phyloP scores from a whole-genome alignment of 495 filamentous ascomycete species.

The Penicillium taxi region DNA sequence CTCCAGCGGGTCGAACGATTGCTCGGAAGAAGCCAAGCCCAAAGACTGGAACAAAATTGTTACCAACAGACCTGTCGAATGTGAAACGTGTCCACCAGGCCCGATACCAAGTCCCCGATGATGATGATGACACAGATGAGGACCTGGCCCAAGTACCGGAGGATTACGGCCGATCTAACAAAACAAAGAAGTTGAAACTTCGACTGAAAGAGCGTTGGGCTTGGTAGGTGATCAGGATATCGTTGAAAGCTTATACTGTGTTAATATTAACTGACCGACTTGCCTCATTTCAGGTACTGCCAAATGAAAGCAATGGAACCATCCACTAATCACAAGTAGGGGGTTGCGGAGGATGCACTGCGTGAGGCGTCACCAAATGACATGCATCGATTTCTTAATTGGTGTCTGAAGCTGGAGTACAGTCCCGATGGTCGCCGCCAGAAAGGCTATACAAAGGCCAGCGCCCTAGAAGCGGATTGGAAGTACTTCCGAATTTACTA shows the following conservation, averaged over 20 bases:
- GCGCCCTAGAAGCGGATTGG: conserved; percentile 11
- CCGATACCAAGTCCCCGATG: conserved; percentile 7
- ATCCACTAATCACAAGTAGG: conserved; percentile 4
- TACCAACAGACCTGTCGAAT: conserved; percentile 4
- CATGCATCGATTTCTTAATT: conserved; percentile 16
- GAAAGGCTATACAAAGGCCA: conserved; percentile 14
- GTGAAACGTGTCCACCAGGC: conserved; percentile 6
- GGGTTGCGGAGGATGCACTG: conserved; percentile 1
- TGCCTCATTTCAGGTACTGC: conserved; percentile 8
- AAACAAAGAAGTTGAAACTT: conserved; percentile 11
- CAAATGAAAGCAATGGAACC: conserved; percentile 5
- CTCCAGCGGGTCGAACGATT: conserved; percentile 8
- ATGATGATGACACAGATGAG: conserved; percentile 15
- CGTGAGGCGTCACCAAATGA: conserved; percentile 6
- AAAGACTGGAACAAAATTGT: conserved; percentile 3
- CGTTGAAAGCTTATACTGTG: not conserved
- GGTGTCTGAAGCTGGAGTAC: conserved; percentile 11
- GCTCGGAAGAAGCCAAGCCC: conserved; percentile 4
- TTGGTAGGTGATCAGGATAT: conserved; percentile 7
- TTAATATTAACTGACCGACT: conserved; percentile 4
- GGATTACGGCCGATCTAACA: conserved; percentile 10
- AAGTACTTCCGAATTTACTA: conserved; percentile 14
- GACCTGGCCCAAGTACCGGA: conserved; percentile 7
- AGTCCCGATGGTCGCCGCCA: conserved; percentile 4
- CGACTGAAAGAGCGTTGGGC: conserved; percentile 10